Evolutionary conservation across 805 yeast genomes (phyloP), one percentile per base, ranked within the genome.

Genomic region (Yamadazyma sp.): DNA sequence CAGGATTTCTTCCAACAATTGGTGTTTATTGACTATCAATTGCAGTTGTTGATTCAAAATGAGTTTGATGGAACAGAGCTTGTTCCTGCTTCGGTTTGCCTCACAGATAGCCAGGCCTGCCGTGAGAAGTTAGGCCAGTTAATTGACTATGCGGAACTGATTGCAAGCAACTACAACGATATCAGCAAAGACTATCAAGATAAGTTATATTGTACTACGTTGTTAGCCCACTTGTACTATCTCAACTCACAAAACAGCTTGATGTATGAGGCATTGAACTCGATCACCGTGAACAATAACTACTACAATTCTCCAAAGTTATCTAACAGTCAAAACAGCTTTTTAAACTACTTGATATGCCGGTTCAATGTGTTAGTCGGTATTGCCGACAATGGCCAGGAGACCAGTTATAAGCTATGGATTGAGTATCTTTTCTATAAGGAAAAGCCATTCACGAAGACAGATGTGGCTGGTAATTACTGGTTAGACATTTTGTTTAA

Each of bases 11-110:
- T 68, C 42, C 56, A 58, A 35, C 70, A 59, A 38, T 45, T 64
- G 17, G 47, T 60, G 6, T 66, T 57, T 35, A 47, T 65, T 23
- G 74, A 68, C 43, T 60, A 62, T 48, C 65, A 65, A 46, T 51
- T 66, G 30, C 70, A 62, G 37, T 38, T 55, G 5, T 44, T 59
- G 5, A 49, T 66, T 24, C 57, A 54, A 35, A 53, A 55, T 25
- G 62, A 60, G 37, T 55, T 55, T 30, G 46, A 46, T 12, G 60
- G 61, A 6, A 44, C 46, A 11, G 60, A 53, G 32, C 45, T 56
- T 18, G 41, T 42, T n/a, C 55, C 47, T 5, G 47, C 22, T 28
- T 37, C 29, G 38, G 32, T 26, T 12, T 21, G 30, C 9, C 29
- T 32, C 12, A 39, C 34, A 12, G 57, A 50, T 13, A 28, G 28